A percentile compares a stretch with the other conserved stretches of the same genome.
Evolutionary conservation across 176 grass and related monocot genomes (phyloP).

Genomic region (Aegilops bicornis): DNA sequence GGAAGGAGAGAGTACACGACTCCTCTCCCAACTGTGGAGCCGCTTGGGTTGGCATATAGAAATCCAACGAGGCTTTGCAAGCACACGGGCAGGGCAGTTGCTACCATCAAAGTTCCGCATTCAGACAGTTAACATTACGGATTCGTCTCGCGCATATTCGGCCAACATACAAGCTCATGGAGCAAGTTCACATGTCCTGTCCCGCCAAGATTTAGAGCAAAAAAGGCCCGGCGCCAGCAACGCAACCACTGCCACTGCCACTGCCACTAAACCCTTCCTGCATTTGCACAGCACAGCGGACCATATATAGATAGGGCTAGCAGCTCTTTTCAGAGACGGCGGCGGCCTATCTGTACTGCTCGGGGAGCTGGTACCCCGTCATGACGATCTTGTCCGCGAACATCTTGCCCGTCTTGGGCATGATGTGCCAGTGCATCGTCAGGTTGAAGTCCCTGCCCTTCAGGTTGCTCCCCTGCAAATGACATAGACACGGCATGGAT

Average conservation of each 20-base stretch:
- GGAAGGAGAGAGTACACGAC: no score
- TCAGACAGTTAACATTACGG: background rate
- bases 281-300: background rate
- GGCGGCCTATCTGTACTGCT: conserved; percentile 73
- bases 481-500: background rate
- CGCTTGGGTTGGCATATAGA: no score
- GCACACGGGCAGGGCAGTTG: no score
- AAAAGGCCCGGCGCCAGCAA: conserved; percentile 8
- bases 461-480: conserved; percentile 82
- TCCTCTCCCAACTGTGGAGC: no score
- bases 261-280: conserved; percentile 11
- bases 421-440: conserved; percentile 99
- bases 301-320: background rate
- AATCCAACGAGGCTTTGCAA: no score
- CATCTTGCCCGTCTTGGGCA: conserved; percentile 99
- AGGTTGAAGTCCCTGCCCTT: conserved; percentile 91
- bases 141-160: background rate
- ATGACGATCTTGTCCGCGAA: conserved; percentile 98
- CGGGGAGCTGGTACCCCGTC: conserved; percentile 76
- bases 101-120: no score
- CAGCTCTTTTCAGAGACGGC: background rate
- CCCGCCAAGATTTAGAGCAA: background rate
- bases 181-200: background rate
- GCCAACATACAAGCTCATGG: background rate
- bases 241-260: background rate